Conservation (phyloP, 2,329 filamentous ascomycete species). For the Fusarium setosum region DNA sequence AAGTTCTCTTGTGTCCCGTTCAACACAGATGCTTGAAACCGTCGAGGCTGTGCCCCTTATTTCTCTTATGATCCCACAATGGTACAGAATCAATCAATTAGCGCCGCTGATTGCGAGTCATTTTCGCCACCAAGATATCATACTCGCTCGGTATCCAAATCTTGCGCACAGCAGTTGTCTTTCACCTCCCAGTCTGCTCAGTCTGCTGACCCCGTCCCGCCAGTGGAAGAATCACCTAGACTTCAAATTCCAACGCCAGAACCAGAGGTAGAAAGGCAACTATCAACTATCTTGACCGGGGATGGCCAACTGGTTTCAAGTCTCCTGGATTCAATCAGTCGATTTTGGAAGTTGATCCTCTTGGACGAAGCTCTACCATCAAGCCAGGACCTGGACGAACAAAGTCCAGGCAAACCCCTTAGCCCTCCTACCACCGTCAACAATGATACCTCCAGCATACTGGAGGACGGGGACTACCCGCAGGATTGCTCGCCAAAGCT, state of each 20-base stretch:
- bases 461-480: not conserved
- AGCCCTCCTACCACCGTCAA: conserved; percentile 6
- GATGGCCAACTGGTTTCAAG: not conserved
- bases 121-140: not conserved
- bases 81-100: not conserved
- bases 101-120: not conserved
- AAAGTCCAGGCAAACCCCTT: not conserved
- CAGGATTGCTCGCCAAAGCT: not conserved
- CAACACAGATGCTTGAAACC: not conserved
- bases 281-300: not conserved
- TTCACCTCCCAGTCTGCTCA: not conserved
- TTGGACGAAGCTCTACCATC: not conserved
- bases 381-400: not conserved
- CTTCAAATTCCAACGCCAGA: not conserved
- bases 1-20: not conserved
- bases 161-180: not conserved
- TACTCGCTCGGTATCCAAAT: not conserved
- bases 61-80: not conserved
- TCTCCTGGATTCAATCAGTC: not conserved
- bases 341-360: conserved; percentile 2
- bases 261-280: not conserved
- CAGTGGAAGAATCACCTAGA: not conserved
- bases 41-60: not conserved
- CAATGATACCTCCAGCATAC: not conserved
- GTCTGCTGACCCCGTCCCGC: not conserved